Evolutionary conservation across 169 alveolate species (phyloP).

Genomic region (Cryptosporidium meleagridis): DNA sequence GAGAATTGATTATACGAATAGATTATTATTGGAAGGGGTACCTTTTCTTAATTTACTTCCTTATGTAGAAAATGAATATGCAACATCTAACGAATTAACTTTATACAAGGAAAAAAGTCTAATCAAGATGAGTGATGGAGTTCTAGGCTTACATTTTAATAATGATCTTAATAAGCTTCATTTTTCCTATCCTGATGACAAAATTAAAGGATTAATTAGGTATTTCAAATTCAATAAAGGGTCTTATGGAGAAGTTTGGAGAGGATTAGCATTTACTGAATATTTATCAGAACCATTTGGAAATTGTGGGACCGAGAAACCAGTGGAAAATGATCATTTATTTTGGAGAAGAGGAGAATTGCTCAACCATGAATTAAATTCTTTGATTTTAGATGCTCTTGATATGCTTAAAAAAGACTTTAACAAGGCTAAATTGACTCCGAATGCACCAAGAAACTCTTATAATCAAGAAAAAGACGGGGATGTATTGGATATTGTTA

Average conservation of each 20-base stretch:
- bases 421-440: neutral
- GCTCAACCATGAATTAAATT: conserved; percentile 29
- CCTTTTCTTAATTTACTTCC: conserved; percentile 3
- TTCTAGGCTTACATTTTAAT: neutral
- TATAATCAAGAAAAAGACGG: neutral
- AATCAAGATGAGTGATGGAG: neutral
- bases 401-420: conserved; percentile 17
- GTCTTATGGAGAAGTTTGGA: conserved; percentile 72
- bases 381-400: conserved; percentile 36
- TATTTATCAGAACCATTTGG: conserved; percentile 44
- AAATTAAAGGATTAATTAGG: conserved; percentile 32
- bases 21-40: conserved; percentile 12
- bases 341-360: conserved; percentile 66
- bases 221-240: conserved; percentile 60
- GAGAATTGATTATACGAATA: conserved; percentile 35
- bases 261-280: conserved; percentile 68
- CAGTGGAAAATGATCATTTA: neutral
- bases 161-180: neutral
- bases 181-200: neutral
- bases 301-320: conserved; percentile 10
- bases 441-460: neutral
- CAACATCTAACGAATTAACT: conserved; percentile 25
- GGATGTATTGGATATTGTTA: conserved; percentile 40
- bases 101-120: conserved; percentile 41
- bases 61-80: neutral